A percentile compares a stretch with the other conserved stretches of the same genome.
phyloP scores from a whole-genome alignment of 345 rosid genomes.

The Brassica napus region DNA sequence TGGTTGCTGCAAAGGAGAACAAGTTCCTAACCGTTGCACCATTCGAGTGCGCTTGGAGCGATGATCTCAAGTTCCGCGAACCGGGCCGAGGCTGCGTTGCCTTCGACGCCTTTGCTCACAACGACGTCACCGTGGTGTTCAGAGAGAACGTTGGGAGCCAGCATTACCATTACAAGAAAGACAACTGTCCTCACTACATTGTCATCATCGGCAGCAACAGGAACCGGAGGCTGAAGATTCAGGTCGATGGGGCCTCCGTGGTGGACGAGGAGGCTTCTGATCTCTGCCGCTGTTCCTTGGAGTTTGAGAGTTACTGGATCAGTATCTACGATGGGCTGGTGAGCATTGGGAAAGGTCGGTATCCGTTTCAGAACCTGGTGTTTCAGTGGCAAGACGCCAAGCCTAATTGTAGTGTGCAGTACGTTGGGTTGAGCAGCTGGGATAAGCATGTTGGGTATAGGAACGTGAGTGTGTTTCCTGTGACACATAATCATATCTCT shows the following conservation, averaged over 20 bases:
- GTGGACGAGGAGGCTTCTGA: constrained; percentile 78
- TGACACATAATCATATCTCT: constrained; percentile 69
- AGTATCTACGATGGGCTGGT: constrained; percentile 90
- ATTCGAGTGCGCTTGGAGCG: constrained; percentile 97
- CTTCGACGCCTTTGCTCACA: constrained; percentile 92
- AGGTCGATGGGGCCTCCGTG: constrained; percentile 81
- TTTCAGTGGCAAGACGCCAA: constrained; percentile 87
- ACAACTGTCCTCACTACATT: constrained; percentile 88
- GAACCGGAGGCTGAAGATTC: constrained; percentile 85
- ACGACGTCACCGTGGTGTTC: constrained; percentile 94
- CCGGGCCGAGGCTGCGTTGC: constrained; percentile 96
- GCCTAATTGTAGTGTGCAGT: constrained; percentile 78
- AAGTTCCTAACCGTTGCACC: constrained; percentile 91
- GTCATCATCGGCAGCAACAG: constrained; percentile 93
- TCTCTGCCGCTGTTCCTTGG: constrained; percentile 70
- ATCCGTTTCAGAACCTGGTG: constrained; percentile 93
- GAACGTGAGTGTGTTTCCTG: constrained; percentile 84
- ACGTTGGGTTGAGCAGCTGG: constrained; percentile 95
- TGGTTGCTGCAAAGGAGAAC: constrained; percentile 59
- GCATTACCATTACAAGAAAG: constrained; percentile 90
- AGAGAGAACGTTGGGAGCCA: constrained; percentile 93
- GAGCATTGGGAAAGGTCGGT: constrained; percentile 83
- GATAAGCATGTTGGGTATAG: constrained; percentile 96
- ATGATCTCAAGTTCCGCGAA: constrained; percentile 84
- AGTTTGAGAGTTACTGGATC: constrained; percentile 93